A percentile compares a stretch with the other conserved stretches of the same genome.
These are phyloP conservation scores for Primulina eburnea DNA, from an alignment of 257 asterid species.

Conservation along the genomic window DNA sequence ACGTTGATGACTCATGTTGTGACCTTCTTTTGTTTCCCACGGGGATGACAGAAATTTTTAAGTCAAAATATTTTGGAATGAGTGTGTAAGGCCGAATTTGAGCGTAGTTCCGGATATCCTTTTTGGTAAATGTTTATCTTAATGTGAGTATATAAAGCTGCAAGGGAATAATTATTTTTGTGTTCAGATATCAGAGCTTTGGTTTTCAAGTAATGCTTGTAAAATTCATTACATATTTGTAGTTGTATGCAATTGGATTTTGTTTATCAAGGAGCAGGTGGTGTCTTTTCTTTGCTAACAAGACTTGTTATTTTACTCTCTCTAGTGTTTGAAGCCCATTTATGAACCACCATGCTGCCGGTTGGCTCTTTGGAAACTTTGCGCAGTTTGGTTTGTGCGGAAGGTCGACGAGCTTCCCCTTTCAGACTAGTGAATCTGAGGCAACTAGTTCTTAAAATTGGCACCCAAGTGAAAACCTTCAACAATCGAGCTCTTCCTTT, in stretches of 20 bases:
- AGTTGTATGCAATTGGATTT: not conserved
- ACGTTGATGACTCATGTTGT: too few relatives aligned
- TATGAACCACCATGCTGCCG: constrained; percentile 6
- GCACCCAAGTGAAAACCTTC: constrained; percentile 11
- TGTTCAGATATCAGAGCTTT: not conserved
- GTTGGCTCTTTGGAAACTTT: not conserved
- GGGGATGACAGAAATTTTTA: not conserved
- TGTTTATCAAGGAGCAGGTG: not conserved
- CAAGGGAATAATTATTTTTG: not conserved
- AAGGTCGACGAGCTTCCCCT: not conserved
- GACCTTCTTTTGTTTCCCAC: not conserved
- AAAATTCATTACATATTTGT: not conserved
- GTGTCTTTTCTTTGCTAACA: not conserved
- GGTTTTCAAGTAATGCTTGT: not conserved
- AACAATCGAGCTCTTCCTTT: constrained; percentile 2
- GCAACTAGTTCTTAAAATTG: not conserved
- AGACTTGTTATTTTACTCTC: not conserved
- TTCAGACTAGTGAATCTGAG: constrained; percentile 18
- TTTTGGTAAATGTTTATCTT: not conserved
- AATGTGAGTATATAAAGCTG: not conserved
- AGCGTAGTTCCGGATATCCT: not conserved
- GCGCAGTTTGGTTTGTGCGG: not conserved
- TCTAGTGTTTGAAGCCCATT: constrained; percentile 3
- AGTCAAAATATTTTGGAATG: not conserved
- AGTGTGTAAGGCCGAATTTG: not conserved